Evolutionary conservation across 495 filamentous ascomycete genomes (phyloP), one percentile per base, ranked within the genome.

Genomic region (Bombardia bombarda): DNA sequence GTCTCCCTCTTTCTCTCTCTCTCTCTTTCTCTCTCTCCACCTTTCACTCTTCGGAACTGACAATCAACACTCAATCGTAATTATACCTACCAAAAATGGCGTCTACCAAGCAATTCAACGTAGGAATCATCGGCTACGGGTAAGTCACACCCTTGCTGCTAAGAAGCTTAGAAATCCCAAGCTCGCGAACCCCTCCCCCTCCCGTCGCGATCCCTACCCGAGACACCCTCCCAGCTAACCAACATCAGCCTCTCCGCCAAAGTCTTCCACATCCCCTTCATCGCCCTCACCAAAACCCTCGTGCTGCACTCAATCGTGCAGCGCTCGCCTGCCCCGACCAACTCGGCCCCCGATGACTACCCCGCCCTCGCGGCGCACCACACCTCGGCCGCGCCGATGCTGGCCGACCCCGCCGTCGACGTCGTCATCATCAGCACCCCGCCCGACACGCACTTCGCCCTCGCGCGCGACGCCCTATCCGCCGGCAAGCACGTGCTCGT

Each of bases 181-280:
- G n/a, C n/a, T n/a, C n/a, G n/a, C n/a, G n/a, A n/a, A n/a, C n/a
- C n/a, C n/a, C n/a, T n/a, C n/a, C n/a, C n/a, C n/a, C n/a, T n/a
- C n/a, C n/a, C n/a, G n/a, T n/a, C n/a, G n/a, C n/a, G n/a, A n/a
- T n/a, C n/a, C n/a, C n/a, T n/a, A n/a, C n/a, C n/a, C n/a, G n/a
- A n/a, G n/a, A n/a, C n/a, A 40, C 24, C 1, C 21, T 4, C 22
- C 8, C 7, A 35, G 1, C 36, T 47, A 28, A 28, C 26, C 49
- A 47, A 22, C 38, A n/a, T n/a, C n/a, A 76, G 87, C 56, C 68
- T 90, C 65, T 90, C 87, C 32, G 87, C 88, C 51, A 90, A 90
- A 55, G 65, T 83, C 64, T 93, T 93, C 69, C 88, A 94, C 65
- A 90, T 95, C 61, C 88, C 88, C 44, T 84, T 92, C 64, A 82